Evolutionary conservation across 805 yeast genomes (phyloP), one percentile per base, ranked within the genome.

Genomic region (Wickerhamiella domercqiae): DNA sequence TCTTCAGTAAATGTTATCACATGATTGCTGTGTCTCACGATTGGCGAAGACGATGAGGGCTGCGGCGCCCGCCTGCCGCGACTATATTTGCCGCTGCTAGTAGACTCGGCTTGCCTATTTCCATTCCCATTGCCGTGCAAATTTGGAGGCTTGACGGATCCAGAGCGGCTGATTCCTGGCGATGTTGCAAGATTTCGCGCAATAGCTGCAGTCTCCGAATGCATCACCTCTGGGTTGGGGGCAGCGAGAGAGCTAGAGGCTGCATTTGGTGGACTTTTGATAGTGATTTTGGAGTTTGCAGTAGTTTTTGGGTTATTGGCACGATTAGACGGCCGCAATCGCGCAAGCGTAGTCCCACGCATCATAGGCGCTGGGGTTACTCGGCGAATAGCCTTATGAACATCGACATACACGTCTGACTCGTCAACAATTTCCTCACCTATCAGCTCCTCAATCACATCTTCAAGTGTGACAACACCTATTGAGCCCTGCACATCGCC

Each of bases 341-440:
- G 9, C 11, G 24, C 32, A 18, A 15, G 9, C 6, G 34, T 24
- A 29, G 24, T 36, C 28, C 19, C 38, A 14, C 19, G 35, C 20
- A 9, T 22, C 41, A 38, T 34, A 21, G 22, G 36, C 4, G 67
- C 61, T 3, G 66, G 66, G 29, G 55, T 53, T 20, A 53, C 54
- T 26, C 68, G 54, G 18, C 81, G 80, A 52, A 86, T 83, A 42
- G 82, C 82, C 45, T 80, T 79, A 57, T 82, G 82, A 45, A 86
- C 79, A 59, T 87, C 96, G 40, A 86, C 71, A 52, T 79, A 84
- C 15, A 90, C 96, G 55, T 87, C 98, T 18, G 84, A 74, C 60
- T 87, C 98, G 54, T 87, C 98, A 30, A 87, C 87, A 52, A 87
- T 87, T 56, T 87, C 98, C 59, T 87, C 97, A 36, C 98, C 98